phyloP scores from a whole-genome alignment of 139 green algal genomes.

The Closterium sp. region DNA sequence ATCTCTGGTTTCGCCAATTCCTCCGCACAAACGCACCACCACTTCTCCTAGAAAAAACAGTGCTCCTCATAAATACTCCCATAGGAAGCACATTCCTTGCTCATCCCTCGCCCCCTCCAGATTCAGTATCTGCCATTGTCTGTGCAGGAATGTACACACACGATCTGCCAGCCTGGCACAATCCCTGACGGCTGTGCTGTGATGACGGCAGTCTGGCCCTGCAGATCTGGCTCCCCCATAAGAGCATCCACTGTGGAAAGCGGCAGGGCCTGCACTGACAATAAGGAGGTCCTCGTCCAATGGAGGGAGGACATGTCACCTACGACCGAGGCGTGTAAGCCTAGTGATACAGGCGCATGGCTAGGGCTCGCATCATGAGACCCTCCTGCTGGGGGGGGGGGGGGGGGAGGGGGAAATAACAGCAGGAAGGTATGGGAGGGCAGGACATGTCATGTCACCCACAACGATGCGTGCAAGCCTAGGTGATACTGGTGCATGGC shows the following conservation, averaged over 20 bases:
- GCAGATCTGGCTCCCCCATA: not conserved
- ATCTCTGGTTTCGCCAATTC: not conserved
- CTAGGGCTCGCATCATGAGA: slow-evolving; percentile 30
- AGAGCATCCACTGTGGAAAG: slow-evolving; percentile 42
- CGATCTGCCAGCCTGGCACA: not conserved
- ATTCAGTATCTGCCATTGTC: slow-evolving; percentile 30
- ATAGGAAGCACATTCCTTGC: slow-evolving; percentile 12
- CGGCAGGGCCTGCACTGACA: slow-evolving; percentile 34
- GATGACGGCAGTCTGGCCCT: slow-evolving; percentile 18
- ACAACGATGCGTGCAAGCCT: slow-evolving; percentile 22
- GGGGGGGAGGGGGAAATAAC: no score
- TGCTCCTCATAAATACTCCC: slow-evolving; percentile 31
- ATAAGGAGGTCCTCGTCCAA: slow-evolving; percentile 34
- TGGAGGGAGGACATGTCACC: slow-evolving; percentile 38
- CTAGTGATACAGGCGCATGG: slow-evolving; percentile 43
- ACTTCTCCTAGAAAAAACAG: slow-evolving; percentile 21
- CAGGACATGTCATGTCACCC: slow-evolving; percentile 38
- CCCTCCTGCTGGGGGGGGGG: slow-evolving; percentile 6
- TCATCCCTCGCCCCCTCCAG: not conserved
- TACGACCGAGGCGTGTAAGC: slow-evolving; percentile 21
- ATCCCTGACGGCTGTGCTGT: slow-evolving; percentile 11
- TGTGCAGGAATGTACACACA: slow-evolving; percentile 16
- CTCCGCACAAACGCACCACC: not conserved
- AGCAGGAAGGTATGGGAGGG: not conserved
- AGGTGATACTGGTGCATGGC: slow-evolving; percentile 44